Percentiles rank a stretch among this genome's conserved stretches.
phyloP scores from a whole-genome alignment of 2,329 filamentous ascomycete genomes.

The Colletotrichum sp. region DNA sequence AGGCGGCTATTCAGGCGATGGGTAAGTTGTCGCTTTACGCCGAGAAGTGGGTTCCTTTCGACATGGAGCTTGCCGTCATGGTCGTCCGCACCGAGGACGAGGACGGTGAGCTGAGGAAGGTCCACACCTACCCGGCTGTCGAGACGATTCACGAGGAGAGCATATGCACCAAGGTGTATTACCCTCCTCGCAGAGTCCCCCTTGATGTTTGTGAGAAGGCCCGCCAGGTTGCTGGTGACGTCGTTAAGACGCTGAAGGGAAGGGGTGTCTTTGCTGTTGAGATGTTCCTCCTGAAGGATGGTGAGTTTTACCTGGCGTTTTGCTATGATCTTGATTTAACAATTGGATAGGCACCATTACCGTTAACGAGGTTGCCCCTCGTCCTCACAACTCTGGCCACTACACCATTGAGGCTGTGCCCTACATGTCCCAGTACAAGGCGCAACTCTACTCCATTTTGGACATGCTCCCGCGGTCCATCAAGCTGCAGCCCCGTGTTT shows the following conservation, averaged over 20 bases:
- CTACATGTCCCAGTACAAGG: conserved; percentile 87
- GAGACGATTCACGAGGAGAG: conserved; percentile 96
- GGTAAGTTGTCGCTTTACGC: conserved; percentile 79
- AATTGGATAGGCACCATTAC: conserved; percentile 59
- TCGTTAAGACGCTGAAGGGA: conserved; percentile 80
- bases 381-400: conserved; percentile 85
- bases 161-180: conserved; percentile 92
- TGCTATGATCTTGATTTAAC: background rate
- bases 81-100: conserved; percentile 86
- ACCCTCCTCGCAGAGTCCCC: conserved; percentile 76
- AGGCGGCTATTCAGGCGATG: conserved; percentile 71
- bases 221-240: conserved; percentile 77
- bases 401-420: conserved; percentile 93
- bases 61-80: conserved; percentile 90
- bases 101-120: conserved; percentile 48
- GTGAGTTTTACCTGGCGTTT: conserved; percentile 34
- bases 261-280: conserved; percentile 96
- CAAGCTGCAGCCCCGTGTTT: conserved; percentile 62
- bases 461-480: conserved; percentile 61
- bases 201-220: conserved; percentile 66
- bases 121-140: conserved; percentile 82
- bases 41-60: conserved; percentile 87
- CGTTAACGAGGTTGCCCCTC: conserved; percentile 85
- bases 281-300: conserved; percentile 84
- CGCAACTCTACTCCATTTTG: conserved; percentile 85